Percentiles rank a stretch among this genome's conserved stretches.
phyloP scores from a whole-genome alignment of 2,329 filamentous ascomycete genomes.

The Beauveria sp. region DNA sequence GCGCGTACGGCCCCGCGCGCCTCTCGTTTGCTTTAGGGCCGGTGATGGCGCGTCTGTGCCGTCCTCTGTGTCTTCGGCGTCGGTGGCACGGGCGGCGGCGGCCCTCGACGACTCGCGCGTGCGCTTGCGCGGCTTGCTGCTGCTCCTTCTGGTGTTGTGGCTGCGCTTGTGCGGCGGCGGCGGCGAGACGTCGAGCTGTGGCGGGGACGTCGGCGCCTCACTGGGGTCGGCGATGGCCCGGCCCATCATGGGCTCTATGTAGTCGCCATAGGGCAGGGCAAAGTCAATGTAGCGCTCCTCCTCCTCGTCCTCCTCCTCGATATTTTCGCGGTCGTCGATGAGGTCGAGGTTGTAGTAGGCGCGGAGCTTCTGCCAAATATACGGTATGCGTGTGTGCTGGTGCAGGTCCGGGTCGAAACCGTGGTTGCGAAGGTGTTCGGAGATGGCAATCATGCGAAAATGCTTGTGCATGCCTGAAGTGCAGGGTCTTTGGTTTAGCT shows the following conservation, averaged over 20 bases:
- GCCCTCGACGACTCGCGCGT: constrained; percentile 14
- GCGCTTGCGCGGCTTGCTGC: constrained; percentile 36
- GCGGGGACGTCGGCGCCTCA: constrained; percentile 40
- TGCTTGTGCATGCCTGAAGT: constrained; percentile 81
- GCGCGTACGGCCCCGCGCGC: constrained; percentile 36
- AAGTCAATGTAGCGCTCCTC: constrained; percentile 59
- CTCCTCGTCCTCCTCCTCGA: constrained; percentile 50
- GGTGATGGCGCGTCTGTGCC: constrained; percentile 32
- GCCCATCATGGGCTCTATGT: constrained; percentile 39
- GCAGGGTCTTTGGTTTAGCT: neutral
- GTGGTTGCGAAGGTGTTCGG: constrained; percentile 70
- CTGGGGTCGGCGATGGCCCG: constrained; percentile 36
- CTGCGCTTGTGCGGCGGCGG: constrained; percentile 12
- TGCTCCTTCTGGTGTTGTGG: constrained; percentile 4
- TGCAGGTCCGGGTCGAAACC: constrained; percentile 64
- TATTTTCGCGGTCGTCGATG: constrained; percentile 76
- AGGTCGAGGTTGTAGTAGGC: constrained; percentile 78
- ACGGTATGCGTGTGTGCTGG: constrained; percentile 78
- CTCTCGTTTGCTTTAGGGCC: constrained; percentile 30
- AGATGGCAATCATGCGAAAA: constrained; percentile 83
- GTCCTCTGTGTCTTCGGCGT: constrained; percentile 42
- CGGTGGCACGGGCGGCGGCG: constrained; percentile 28
- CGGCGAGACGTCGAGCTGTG: constrained; percentile 31
- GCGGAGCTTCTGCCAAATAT: constrained; percentile 83
- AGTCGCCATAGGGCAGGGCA: constrained; percentile 44